Conservation (phyloP, 2,329 filamentous ascomycete species). For the Colletotrichum abscissum region DNA sequence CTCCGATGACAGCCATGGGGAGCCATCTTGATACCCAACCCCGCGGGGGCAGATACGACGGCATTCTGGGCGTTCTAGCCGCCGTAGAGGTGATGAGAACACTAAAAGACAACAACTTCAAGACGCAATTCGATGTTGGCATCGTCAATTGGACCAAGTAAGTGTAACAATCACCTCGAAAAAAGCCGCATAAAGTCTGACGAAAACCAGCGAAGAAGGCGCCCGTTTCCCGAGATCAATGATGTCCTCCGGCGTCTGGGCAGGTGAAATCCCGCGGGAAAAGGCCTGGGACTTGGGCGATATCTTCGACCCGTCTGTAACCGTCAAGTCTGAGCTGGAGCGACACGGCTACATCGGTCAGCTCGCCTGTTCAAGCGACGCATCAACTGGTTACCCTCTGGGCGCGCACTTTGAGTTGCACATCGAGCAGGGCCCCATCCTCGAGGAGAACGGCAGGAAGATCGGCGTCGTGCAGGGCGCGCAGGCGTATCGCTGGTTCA, state of each 20-base stretch:
- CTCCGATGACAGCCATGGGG: constrained; percentile 74
- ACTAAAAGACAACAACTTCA: constrained; percentile 73
- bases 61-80: constrained; percentile 79
- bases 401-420: constrained; percentile 86
- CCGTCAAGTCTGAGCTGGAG: constrained; percentile 63
- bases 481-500: constrained; percentile 82
- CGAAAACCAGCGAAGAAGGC: constrained; percentile 74
- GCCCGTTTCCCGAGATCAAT: constrained; percentile 83
- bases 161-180: constrained; percentile 12
- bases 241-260: constrained; percentile 82
- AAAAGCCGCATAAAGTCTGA: background rate
- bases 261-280: constrained; percentile 72
- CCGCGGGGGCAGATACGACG: constrained; percentile 77
- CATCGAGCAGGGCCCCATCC: constrained; percentile 84
- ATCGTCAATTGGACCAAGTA: constrained; percentile 84
- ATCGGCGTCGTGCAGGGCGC: constrained; percentile 79
- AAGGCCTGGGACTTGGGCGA: constrained; percentile 60
- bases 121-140: constrained; percentile 78
- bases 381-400: constrained; percentile 57
- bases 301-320: constrained; percentile 58
- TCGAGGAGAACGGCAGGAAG: constrained; percentile 72
- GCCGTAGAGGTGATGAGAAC: constrained; percentile 79
- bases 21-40: constrained; percentile 77
- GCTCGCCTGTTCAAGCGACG: constrained; percentile 38
- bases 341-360: constrained; percentile 77